phyloP scores from a whole-genome alignment of 208 protist genomes.

The Vickermania spadyakhi region DNA sequence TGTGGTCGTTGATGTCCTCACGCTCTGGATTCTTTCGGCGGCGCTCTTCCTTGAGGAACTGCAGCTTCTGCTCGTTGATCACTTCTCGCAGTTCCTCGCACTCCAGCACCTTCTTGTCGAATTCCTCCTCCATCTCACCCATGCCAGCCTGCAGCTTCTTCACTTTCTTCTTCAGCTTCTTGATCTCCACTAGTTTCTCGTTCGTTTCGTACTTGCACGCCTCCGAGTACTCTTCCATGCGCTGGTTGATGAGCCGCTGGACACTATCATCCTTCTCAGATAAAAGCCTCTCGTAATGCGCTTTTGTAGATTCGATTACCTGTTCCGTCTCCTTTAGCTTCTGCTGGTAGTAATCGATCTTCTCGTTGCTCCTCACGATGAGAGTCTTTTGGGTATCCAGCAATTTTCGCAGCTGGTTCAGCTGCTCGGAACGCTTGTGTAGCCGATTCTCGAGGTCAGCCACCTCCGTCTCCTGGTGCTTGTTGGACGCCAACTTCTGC shows the following conservation, averaged over 20 bases:
- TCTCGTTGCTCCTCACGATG: constrained; percentile 81
- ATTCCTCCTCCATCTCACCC: constrained; percentile 37
- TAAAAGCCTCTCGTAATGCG: constrained; percentile 29
- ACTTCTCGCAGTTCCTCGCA: constrained; percentile 69
- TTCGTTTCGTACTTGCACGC: constrained; percentile 35
- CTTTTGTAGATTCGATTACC: constrained; percentile 22
- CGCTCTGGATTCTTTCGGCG: constrained; percentile 39
- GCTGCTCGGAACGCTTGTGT: constrained; percentile 55
- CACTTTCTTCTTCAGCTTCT: constrained; percentile 79
- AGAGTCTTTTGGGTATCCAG: constrained; percentile 79
- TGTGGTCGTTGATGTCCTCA: constrained; percentile 52
- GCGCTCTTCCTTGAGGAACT: constrained; percentile 48
- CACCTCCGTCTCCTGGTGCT: constrained; percentile 24
- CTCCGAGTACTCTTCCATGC: constrained; percentile 50
- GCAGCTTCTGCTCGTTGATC: constrained; percentile 71
- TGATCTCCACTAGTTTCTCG: constrained; percentile 24
- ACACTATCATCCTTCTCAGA: constrained; percentile 69
- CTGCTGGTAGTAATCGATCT: constrained; percentile 54
- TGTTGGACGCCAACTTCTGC: constrained; percentile 23
- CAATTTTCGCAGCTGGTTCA: constrained; percentile 61
- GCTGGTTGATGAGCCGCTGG: constrained; percentile 67
- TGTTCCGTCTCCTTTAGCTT: constrained; percentile 40
- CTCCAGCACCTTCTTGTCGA: constrained; percentile 78
- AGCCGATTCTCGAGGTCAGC: constrained; percentile 29
- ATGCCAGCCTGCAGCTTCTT: constrained; percentile 57